These are phyloP conservation scores for Calycina herbarum DNA, from an alignment of 2,329 filamentous ascomycete species.

Conservation along the genomic window DNA sequence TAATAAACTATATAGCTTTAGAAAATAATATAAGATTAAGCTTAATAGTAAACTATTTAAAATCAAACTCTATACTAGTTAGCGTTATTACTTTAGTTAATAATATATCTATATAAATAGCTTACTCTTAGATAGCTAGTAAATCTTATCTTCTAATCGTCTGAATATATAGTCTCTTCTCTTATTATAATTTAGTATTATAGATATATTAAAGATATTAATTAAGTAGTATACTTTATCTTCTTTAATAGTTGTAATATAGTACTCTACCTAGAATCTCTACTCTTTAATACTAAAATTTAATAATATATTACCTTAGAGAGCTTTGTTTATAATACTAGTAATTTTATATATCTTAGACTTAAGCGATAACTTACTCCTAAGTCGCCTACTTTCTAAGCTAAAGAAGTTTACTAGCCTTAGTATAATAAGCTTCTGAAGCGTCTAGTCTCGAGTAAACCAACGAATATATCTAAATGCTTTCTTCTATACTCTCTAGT, in stretches of 20 bases:
- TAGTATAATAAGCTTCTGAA: slow-evolving; percentile 21
- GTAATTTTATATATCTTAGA: slow-evolving; percentile 21
- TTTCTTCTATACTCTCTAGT: slow-evolving; percentile 15
- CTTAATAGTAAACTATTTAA: no score
- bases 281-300: slow-evolving; percentile 39
- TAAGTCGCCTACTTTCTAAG: slow-evolving; percentile 21
- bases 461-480: no score
- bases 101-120: no score
- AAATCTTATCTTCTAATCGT: no score
- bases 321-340: slow-evolving; percentile 19
- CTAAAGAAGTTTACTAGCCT: slow-evolving; percentile 21
- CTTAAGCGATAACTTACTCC: slow-evolving; percentile 20
- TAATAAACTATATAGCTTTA: no score
- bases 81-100: no score
- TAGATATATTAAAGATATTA: slow-evolving; percentile 40
- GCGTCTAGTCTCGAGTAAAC: no score
- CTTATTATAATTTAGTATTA: no score
- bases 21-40: no score
- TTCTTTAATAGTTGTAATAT: slow-evolving; percentile 32
- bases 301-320: slow-evolving; percentile 35
- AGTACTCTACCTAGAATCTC: slow-evolving; percentile 44
- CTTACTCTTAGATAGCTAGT: no score
- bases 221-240: slow-evolving; percentile 46
- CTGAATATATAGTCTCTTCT: no score
- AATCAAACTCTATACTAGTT: no score